Base-by-base conservation (phyloP, 192 early-diverging fungal species). In the Podila minutissima region DNA sequence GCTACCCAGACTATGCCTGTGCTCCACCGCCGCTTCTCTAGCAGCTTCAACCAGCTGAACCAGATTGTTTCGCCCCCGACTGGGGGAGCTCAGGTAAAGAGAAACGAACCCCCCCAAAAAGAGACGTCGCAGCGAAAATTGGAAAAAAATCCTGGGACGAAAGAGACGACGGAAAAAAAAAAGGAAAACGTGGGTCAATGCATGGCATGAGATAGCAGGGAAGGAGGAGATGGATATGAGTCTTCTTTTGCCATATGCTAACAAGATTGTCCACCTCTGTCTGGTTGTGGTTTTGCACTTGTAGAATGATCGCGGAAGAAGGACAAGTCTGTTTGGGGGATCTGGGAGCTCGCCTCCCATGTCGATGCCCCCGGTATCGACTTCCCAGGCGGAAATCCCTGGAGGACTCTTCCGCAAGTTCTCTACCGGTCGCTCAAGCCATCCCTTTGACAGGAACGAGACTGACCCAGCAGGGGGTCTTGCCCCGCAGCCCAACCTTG, bases 11-110 rank as follows among this genome's bases (percentile, higher is more conserved):
- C 66, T 24, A 55, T 67, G 11, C 77, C 77, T 20, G 77, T 73
- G 0, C 66, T 81, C 1, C 77, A 81, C 24, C 35, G 77, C 22
- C 60, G 77, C 22, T 73, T 81, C 67, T 81, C 77, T 4, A 81
- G 71, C 58, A 73, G 71, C 46, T 81, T 81, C 62, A 69, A 73
- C 29, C 77, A 81, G 38, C 55, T 81, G 57, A 81, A 81, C 51
- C 70, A 73, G 59, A 73, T 81, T 28, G 77, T 55, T 4, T 66
- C 75, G 19, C 28, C 71, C 9, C n/a, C 77, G 2, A 46, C 32
- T 32, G 46, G 8, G 31, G 28, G 28, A 20, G 20, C 2, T 3
- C 66, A 69, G 77, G 77, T 81, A 81, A 79, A 11, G 20, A 33
- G 64, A 66, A 53, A 33, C 35, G 15, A 62, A 3, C 12, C 41